Conservation (phyloP, 495 filamentous ascomycete species). For the Penicillium desertorum region DNA sequence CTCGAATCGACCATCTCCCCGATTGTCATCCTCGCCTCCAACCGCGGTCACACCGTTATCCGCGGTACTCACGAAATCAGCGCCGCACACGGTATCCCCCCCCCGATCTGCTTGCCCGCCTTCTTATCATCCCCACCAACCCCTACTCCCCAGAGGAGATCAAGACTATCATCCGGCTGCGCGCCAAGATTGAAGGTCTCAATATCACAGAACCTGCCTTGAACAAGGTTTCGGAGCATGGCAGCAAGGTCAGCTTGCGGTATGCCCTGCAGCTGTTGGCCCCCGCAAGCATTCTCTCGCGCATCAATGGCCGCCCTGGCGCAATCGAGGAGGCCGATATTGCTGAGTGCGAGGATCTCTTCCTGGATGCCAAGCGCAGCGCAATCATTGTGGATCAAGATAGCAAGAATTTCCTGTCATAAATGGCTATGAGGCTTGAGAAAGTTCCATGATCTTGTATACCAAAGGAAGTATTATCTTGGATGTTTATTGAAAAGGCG, state of each 20-base stretch:
- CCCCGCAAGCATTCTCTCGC: constrained; percentile 73
- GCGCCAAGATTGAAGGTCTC: constrained; percentile 77
- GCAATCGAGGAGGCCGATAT: constrained; percentile 82
- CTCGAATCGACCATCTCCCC: constrained; percentile 90
- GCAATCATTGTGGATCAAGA: constrained; percentile 67
- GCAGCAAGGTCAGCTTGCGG: constrained; percentile 80
- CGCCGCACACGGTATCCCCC: constrained; percentile 94
- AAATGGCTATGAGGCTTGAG: constrained; percentile 8
- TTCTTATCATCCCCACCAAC: constrained; percentile 93
- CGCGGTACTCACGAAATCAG: constrained; percentile 79
- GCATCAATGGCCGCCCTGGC: constrained; percentile 63
- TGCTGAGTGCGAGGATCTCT: constrained; percentile 83
- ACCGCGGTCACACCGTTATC: constrained; percentile 87
- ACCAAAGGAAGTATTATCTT: constrained; percentile 30
- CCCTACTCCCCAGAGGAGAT: constrained; percentile 84
- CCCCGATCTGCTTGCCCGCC: constrained; percentile 83
- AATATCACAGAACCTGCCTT: constrained; percentile 78
- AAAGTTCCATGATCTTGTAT: constrained; percentile 30
- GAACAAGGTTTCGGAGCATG: constrained; percentile 79
- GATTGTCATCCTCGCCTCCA: constrained; percentile 95
- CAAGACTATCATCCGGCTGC: constrained; percentile 79
- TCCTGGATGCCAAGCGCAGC: constrained; percentile 85
- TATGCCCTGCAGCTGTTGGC: constrained; percentile 91
- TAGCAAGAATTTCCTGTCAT: constrained; percentile 62
- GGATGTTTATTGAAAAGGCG: constrained; percentile 33